These are phyloP conservation scores for Macrocystidia cucumis DNA, from an alignment of 1,284 basidiomycete species.

Conservation along the genomic window DNA sequence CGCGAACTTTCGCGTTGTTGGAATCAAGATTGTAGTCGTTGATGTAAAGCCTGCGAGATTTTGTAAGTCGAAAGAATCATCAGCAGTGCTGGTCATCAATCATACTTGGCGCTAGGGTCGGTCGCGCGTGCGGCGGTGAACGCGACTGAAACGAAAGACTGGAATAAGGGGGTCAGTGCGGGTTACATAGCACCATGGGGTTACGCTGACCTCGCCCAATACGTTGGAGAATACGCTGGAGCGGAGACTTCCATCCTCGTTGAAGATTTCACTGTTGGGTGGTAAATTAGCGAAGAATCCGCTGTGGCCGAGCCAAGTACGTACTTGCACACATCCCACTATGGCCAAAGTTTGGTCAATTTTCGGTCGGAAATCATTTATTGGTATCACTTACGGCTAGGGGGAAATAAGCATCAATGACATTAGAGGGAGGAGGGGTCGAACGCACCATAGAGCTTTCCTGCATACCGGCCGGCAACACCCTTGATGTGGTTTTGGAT, in stretches of 20 bases:
- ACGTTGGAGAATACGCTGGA: constrained; percentile 33
- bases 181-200: background rate
- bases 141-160: constrained; percentile 33
- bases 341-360: background rate
- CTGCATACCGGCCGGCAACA: constrained; percentile 28
- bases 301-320: constrained; percentile 5
- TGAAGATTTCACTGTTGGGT: constrained; percentile 30
- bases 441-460: constrained; percentile 21
- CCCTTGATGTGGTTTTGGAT: constrained; percentile 28
- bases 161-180: background rate
- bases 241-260: constrained; percentile 33
- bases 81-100: background rate
- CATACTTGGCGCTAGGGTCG: constrained; percentile 28
- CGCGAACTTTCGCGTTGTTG: constrained; percentile 26
- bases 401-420: constrained; percentile 1
- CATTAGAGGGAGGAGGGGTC: background rate
- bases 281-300: constrained; percentile 6
- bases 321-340: constrained; percentile 35
- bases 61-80: background rate
- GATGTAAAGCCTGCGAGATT: constrained; percentile 26
- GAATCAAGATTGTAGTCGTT: constrained; percentile 36
- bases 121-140: constrained; percentile 29
- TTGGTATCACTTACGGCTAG: constrained; percentile 13
- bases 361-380: background rate
- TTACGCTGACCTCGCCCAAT: constrained; percentile 23